phyloP scores from a whole-genome alignment of 306 rosid genomes.

The Fragaria iinumae region DNA sequence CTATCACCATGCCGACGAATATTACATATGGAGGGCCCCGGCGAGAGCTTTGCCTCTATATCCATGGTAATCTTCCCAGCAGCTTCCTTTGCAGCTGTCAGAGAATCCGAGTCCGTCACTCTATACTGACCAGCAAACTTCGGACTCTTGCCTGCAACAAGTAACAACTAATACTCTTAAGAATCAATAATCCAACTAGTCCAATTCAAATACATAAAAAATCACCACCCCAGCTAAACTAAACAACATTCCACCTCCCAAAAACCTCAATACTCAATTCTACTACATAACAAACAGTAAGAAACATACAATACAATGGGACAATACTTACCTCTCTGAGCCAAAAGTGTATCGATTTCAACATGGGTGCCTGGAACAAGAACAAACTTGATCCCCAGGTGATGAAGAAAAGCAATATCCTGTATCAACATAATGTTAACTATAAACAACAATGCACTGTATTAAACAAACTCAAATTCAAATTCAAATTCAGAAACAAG shows the following conservation, averaged over 20 bases:
- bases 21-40: conserved; percentile 92
- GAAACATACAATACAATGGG: background rate
- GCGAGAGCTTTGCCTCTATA: conserved; percentile 94
- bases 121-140: conserved; percentile 81
- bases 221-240: background rate
- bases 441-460: background rate
- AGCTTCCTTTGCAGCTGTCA: conserved; percentile 90
- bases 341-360: conserved; percentile 77
- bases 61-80: conserved; percentile 80
- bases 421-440: conserved; percentile 30
- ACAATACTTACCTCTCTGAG: conserved; percentile 62
- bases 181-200: background rate
- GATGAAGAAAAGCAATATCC: conserved; percentile 98
- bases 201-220: background rate
- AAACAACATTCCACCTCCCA: background rate
- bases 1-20: conserved; percentile 91
- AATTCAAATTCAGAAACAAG: background rate
- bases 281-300: background rate
- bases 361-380: conserved; percentile 90
- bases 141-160: conserved; percentile 63
- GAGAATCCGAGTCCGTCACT: conserved; percentile 70
- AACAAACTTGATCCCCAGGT: conserved; percentile 85
- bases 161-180: conserved; percentile 16
- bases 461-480: background rate
- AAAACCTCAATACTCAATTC: background rate